Base-by-base conservation (phyloP, 2,329 filamentous ascomycete genomes). In the Leptographium procerum region DNA sequence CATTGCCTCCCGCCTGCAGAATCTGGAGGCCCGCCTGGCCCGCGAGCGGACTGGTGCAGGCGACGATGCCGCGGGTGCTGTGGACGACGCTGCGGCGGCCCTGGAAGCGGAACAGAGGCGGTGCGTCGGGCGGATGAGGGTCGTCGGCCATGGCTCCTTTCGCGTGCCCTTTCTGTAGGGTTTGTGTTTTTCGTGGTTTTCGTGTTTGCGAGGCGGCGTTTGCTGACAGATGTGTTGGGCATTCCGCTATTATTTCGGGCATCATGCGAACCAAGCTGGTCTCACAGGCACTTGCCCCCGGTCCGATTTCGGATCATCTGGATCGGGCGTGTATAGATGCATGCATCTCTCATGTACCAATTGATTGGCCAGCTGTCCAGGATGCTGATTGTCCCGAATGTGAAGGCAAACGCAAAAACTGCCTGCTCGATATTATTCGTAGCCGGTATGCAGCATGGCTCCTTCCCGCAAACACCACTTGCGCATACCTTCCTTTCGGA, bases 41-140 rank as follows among this genome's bases (percentile, higher is more conserved):
- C 6, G 92, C 92, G 52, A 96, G 77, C 16, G 92, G 91, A 68
- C 96, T 91, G 1, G 90, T 88, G 68, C 87, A 94, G 26, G 90
- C 83, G 52, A 96, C 88, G 59, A 97, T 95, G 40, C 90, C 91
- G 67, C 91, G 86, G 1, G 87, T 90, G 69, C 90, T 95, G 69
- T 97, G 90, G 11, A 96, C 89, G 28, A 94, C 90, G 65, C 91
- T 96, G 61, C 92, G 81, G 43, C 92, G 82, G 63, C 89, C 92
- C 11, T 88, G 73, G 67, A 66, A 68, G 22, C 56, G 57, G 48
- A 63, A 59, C 59, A 69, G 57, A 16, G 57, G 52, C 45, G 52
- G 34, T 2, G 48, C 34, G 14, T 53, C 26, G 28, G 26, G 8
- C 24, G 28, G 50, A 16, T 57, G 29, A 2, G n/a, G 19, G 22